Evolutionary conservation across 169 alveolate species (phyloP).

Genomic region (Plasmodium berghei): DNA sequence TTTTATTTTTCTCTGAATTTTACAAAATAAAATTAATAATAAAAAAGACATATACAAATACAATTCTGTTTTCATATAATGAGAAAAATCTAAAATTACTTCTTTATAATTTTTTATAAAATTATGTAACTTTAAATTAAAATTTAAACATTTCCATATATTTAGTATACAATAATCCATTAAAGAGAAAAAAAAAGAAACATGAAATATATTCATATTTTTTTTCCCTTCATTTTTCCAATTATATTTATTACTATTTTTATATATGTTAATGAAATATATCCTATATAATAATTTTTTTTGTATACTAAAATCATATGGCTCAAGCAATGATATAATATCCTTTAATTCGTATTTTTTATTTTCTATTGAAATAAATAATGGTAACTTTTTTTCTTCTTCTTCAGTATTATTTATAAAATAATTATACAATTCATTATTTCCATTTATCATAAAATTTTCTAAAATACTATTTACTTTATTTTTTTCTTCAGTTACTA

Average conservation of each 20-base stretch:
- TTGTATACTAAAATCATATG: conserved; percentile 30
- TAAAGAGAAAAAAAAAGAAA: conserved; percentile 58
- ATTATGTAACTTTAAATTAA: conserved; percentile 19
- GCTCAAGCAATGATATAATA: conserved; percentile 26
- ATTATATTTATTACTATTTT: conserved; percentile 1
- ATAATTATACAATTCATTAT: conserved; percentile 39
- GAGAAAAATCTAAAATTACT: conserved; percentile 31
- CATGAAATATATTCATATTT: conserved; percentile 8
- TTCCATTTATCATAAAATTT: conserved; percentile 23
- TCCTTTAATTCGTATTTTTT: conserved; percentile 57
- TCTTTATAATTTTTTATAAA: conserved; percentile 44
- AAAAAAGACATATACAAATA: conserved; percentile 68
- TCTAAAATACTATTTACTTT: conserved; percentile 15
- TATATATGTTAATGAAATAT: conserved; percentile 53
- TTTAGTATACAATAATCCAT: conserved; percentile 71
- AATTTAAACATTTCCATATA: conserved; percentile 51
- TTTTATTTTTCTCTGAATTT: conserved; percentile 23
- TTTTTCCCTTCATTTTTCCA: too few relatives aligned
- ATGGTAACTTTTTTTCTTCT: conserved; percentile 47
- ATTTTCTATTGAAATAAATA: conserved; percentile 48
- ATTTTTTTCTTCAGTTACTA: conserved; percentile 12
- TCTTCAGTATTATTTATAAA: conserved; percentile 51
- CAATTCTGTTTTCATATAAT: conserved; percentile 46
- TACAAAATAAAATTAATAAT: conserved; percentile 40
- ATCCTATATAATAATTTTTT: conserved; percentile 70